Base-by-base conservation (phyloP, 2,329 filamentous ascomycete species). In the Paecilomyces variotii region DNA sequence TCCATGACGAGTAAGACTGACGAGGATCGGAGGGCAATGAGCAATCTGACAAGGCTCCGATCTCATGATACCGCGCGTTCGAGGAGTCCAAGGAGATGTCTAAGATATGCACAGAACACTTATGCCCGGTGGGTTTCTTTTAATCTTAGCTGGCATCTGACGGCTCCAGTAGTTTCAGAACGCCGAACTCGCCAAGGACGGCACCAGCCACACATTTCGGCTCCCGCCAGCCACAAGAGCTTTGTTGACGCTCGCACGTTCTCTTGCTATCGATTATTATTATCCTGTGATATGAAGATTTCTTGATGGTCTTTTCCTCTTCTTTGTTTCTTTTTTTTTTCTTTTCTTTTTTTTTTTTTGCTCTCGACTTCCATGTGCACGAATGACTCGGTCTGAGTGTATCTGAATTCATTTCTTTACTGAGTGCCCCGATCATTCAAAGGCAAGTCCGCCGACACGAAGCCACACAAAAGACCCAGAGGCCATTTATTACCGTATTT, bases 1-100 rank as follows among this genome's bases (percentile, higher is more conserved):
- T 96, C 90, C 90, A 95, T 95, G 57, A 53, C 68, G 67, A 59
- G 62, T 53, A 59, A 59, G 53, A 35, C 19, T 25, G 53, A 57
- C 54, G 53, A 58, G 54, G 55, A 49, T 52, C 56, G 45, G 26
- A 12, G 25, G 27, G 55, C 28, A 58, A 39, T 60, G 34, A 57
- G 58, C 59, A 62, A 65, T 66, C 63, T 63, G 62, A 61, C 59
- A 55, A 55, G 56, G 57, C 59, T 56, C 59, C 60, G 55, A 30
- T 57, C 62, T 56, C 57, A 62, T 64, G 57, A 53, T 61, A 45
- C 60, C 61, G 60, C 62, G 65, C 39, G 39, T 45, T 14, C 19
- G 39, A 14, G n/a, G 39, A 45, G 39, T 24, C 19, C n/a, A n/a
- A 45, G n/a, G 39, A 45, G 39, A 45, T 45, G 39, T 45, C 39